Evolutionary conservation across 768 basidiomycete species (phyloP).

Genomic region (Hygrocybe punicea): DNA sequence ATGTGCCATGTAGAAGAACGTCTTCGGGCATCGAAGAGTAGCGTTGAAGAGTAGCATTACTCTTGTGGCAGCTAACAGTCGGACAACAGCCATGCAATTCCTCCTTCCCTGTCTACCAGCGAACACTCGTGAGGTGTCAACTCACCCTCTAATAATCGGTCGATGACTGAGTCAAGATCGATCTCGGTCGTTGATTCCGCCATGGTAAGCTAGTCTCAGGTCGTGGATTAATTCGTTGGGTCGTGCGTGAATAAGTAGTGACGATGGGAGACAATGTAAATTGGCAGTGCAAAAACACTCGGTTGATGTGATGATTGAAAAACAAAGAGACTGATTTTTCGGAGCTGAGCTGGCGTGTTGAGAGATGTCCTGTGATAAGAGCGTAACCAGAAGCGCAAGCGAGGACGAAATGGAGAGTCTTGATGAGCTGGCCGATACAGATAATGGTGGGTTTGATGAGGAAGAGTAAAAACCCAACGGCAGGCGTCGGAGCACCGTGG

Average conservation of each 20-base stretch:
- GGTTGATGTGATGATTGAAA: background rate
- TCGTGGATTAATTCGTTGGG: background rate
- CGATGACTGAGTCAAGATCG: conserved; percentile 99
- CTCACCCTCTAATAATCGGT: conserved; percentile 95
- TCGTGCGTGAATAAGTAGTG: background rate
- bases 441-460: conserved; percentile 39
- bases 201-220: conserved; percentile 39
- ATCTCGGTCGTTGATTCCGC: conserved; percentile 86
- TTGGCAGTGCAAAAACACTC: background rate
- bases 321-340: conserved; percentile 7
- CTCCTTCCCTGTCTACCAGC: background rate
- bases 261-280: background rate
- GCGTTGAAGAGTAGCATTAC: background rate
- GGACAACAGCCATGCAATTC: background rate
- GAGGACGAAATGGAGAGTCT: conserved; percentile 31
- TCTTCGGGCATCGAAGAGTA: too few relatives aligned
- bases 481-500: conserved; percentile 41
- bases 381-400: background rate
- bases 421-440: conserved; percentile 48
- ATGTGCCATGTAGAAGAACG: too few relatives aligned
- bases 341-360: background rate
- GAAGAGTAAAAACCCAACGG: conserved; percentile 31
- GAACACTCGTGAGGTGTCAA: conserved; percentile 9
- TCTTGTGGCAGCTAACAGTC: background rate
- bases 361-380: too few relatives aligned